Evolutionary conservation across 352 stramenopile genomes (phyloP), one percentile per base, ranked within the genome.

Genomic region (Globisporangium alternatum): DNA sequence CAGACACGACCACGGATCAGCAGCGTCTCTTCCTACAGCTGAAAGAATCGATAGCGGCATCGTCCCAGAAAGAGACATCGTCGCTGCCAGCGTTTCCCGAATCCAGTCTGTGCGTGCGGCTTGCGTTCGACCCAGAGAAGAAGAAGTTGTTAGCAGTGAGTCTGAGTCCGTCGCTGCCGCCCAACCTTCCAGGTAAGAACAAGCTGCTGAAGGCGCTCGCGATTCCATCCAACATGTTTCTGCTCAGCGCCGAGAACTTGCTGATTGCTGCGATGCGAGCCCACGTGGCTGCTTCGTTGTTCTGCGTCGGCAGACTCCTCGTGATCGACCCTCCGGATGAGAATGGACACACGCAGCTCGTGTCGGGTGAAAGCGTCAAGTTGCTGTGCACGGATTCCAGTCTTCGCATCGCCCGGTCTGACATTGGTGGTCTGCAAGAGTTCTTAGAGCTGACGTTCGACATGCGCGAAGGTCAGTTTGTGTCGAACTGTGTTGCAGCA

Each of bases 401-500:
- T 62, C 75, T 95, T 25, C 80, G 75, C 19, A 74, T 95, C 8
- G 72, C 81, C 2, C 75, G 86, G 5, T 73, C 81, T 5, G 86
- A 95, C 64, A 92, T 91, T 74, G 81, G 82, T 4, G 86, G 86
- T 25, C 65, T 94, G 44, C 73, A 89, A 57, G 79, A 93, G 61
- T 90, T 87, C 64, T 55, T 95, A 19, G 80, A 90, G 49, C 66
- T 95, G n/a, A 86, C 82, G 22, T 95, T 95, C 65, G 83, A 95
- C 53, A 80, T 93, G 65, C 82, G 84, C 17, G 76, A 90, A 37
- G 86, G 83, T 5, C 69, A 70, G 12, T 95, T 92, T 65, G 77
- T 86, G 39, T 82, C 83, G 31, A 84, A 76, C 49, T 90, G 80
- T 52, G 81, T 90, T 15, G 81, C 83, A 17, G 78, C 78, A 7